phyloP scores from a whole-genome alignment of 2,329 filamentous ascomycete species.

The Kalaharituber pfeilii region DNA sequence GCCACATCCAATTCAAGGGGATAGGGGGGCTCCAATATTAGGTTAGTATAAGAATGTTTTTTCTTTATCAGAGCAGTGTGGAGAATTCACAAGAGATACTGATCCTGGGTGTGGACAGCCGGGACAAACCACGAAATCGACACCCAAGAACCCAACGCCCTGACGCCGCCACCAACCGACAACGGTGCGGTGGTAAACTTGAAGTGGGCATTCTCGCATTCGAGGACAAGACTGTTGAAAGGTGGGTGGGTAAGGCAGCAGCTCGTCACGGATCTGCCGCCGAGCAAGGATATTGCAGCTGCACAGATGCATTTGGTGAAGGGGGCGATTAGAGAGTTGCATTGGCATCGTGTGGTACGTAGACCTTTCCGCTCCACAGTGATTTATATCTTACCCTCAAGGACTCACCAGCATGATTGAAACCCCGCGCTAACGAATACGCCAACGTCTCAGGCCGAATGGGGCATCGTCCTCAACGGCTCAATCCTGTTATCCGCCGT shows the following conservation, averaged over 20 bases:
- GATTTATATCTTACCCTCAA: neutral
- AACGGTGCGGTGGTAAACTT: constrained; percentile 47
- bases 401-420: neutral
- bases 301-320: constrained; percentile 52
- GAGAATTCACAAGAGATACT: neutral
- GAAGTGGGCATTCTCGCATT: constrained; percentile 54
- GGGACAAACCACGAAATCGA: constrained; percentile 47
- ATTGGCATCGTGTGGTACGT: constrained; percentile 49
- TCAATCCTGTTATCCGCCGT: constrained; percentile 42
- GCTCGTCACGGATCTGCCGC: constrained; percentile 47
- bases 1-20: constrained; percentile 10
- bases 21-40: constrained; percentile 36
- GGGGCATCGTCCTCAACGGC: constrained; percentile 45
- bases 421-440: neutral
- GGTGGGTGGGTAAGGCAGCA: neutral
- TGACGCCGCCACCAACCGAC: constrained; percentile 45
- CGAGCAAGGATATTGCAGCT: constrained; percentile 47
- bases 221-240: constrained; percentile 40
- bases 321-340: constrained; percentile 46
- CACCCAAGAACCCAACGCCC: constrained; percentile 44
- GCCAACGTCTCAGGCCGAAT: constrained; percentile 36
- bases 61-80: neutral
- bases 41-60: constrained; percentile 32
- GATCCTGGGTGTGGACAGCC: constrained; percentile 34
- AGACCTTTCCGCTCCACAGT: neutral